Base-by-base conservation (phyloP, 768 basidiomycete genomes). In the Suillus ampliporus region DNA sequence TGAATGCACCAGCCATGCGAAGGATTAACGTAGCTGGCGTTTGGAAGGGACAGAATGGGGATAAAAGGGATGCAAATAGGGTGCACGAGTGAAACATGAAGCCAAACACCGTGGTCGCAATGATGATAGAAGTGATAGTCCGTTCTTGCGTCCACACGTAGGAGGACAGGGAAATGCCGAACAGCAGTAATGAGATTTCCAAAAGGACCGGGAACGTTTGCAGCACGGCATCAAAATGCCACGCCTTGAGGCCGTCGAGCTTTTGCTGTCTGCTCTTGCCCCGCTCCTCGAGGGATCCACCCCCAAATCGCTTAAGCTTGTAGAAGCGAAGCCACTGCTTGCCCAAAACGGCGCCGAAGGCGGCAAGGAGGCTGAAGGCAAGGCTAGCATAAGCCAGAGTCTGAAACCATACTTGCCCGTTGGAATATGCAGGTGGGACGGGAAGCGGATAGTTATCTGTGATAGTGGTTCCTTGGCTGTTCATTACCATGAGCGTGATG, bases 201-300 rank as follows among this genome's bases (percentile, higher is more conserved):
- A 67, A 40, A 19, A 67, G 46, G 13, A 67, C 47, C 4, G 65
- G 65, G 21, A 67, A 57, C n/a, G 40, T 21, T 35, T 67, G 62
- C 37, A 67, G 46, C 26, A 67, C 53, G 19, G 65, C 47, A 31
- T 63, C 51, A 13, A 67, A 67, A 48, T 67, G 65, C 65, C 65
- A 67, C 7, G 50, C 41, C 23, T 58, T 23, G 34, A 67, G 65
- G 26, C 67, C 66, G 35, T 56, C 38, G 13, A 67, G 37, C 53
- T 57, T 64, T n/a, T 43, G 64, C 15, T 65, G 64, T 17, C 64
- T 43, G 47, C 19, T 41, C 37, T 21, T 64, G 6, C 65, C 56
- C 31, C 26, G 64, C 9, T 65, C 64, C 35, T 46, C 56, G 15
- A 65, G 43, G 19, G 46, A 61, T 26, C 64, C 64, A 17, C 38